phyloP scores from a whole-genome alignment of 164 flowering plant species.

The Chimonanthus praecox region DNA sequence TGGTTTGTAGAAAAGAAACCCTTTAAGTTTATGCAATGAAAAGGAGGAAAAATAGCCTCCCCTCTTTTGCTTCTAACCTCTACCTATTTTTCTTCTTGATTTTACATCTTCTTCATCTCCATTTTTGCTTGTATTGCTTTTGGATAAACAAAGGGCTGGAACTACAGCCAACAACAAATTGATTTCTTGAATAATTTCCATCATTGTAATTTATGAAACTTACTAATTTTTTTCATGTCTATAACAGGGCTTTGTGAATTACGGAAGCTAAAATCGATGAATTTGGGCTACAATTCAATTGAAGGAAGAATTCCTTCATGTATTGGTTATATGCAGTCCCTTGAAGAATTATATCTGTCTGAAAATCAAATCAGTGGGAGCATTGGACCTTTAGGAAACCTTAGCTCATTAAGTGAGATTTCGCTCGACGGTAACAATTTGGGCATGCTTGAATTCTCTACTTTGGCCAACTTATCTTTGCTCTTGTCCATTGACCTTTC shows the following conservation, averaged over 20 bases:
- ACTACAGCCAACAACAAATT: too few species aligned
- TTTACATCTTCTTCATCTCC: too few species aligned
- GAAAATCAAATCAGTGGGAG: neutral
- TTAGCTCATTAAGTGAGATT: neutral
- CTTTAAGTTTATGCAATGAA: too few species aligned
- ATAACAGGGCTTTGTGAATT: neutral
- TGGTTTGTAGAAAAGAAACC: too few species aligned
- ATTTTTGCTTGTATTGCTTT: too few species aligned
- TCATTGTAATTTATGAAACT: too few species aligned
- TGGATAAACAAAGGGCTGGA: too few species aligned
- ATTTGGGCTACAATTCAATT: neutral
- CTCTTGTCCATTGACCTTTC: neutral
- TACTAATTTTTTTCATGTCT: neutral
- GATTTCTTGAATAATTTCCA: too few species aligned
- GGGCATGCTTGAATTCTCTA: neutral
- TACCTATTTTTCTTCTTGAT: too few species aligned
- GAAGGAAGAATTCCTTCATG: slow-evolving; percentile 1
- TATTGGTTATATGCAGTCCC: neutral
- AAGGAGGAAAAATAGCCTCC: too few species aligned
- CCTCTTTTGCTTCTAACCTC: too few species aligned
- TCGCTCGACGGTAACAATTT: neutral
- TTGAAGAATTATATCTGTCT: neutral
- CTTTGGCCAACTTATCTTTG: slow-evolving; percentile 1
- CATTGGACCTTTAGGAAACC: neutral
- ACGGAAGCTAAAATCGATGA: neutral